Conservation (phyloP, 345 rosid genomes). For the Eutrema yunnanense region DNA sequence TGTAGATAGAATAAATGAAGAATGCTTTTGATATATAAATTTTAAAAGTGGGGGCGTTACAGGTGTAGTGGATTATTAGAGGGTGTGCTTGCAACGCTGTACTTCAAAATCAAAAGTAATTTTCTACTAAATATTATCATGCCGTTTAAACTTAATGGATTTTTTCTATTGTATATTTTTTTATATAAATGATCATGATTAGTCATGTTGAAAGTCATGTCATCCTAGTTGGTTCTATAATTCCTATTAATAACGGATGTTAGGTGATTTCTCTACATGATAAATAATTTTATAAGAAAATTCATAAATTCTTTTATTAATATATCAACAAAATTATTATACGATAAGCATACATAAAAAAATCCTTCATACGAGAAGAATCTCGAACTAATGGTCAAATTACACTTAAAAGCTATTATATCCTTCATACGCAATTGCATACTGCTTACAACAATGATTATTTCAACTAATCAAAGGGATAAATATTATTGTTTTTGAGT, state of each 20-base stretch:
- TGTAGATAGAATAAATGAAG: background rate
- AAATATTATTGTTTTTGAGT: background rate
- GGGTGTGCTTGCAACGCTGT: slow-evolving; percentile 23
- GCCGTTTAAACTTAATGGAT: slow-evolving; percentile 6
- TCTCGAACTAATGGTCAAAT: slow-evolving; percentile 8
- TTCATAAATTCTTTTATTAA: too few relatives aligned
- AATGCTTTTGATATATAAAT: background rate
- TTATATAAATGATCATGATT: slow-evolving; percentile 14
- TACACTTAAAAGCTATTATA: background rate
- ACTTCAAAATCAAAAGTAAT: slow-evolving; percentile 10
- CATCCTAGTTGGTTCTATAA: too few relatives aligned
- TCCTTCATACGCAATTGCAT: background rate
- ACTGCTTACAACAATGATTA: background rate
- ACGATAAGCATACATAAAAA: too few relatives aligned
- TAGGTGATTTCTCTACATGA: too few relatives aligned
- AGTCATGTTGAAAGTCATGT: slow-evolving; percentile 25
- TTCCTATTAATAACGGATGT: too few relatives aligned
- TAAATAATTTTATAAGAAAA: too few relatives aligned
- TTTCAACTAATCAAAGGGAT: background rate
- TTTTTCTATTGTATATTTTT: background rate
- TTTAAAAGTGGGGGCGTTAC: background rate
- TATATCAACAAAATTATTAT: too few relatives aligned
- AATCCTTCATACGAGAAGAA: background rate
- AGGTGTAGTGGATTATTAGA: slow-evolving; percentile 18
- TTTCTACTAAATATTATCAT: slow-evolving; percentile 3